Percentiles rank a stretch among this genome's conserved stretches.
phyloP scores from a whole-genome alignment of 2,329 filamentous ascomycete species.

The Claviceps sp. region DNA sequence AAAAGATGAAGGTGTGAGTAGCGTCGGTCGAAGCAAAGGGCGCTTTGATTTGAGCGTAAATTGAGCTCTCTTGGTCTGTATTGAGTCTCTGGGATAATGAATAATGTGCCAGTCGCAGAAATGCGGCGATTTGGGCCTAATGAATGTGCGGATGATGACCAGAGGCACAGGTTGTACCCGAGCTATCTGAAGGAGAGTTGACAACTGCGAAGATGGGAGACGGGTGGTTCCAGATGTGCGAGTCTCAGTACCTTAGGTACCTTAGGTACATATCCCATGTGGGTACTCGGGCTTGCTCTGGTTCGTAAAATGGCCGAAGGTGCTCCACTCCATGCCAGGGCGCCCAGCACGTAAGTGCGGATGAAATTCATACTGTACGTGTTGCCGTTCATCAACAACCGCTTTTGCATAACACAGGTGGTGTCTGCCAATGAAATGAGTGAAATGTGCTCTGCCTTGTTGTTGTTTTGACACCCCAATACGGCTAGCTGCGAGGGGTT shows the following conservation, averaged over 20 bases:
- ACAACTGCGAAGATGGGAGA: constrained; percentile 1
- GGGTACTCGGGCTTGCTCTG: constrained; percentile 6
- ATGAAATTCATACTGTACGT: background rate
- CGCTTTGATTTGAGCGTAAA: background rate
- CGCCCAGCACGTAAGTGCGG: background rate
- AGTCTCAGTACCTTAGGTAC: constrained; percentile 1
- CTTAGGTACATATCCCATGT: background rate
- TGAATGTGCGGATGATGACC: background rate
- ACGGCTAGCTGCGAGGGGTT: background rate
- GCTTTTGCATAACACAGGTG: background rate
- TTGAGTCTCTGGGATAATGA: background rate
- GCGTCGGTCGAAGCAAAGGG: background rate
- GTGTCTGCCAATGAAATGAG: background rate
- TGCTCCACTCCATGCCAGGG: constrained; percentile 4
- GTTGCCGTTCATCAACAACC: background rate
- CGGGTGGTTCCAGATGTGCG: constrained; percentile 2
- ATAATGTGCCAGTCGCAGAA: background rate
- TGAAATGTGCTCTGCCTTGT: background rate
- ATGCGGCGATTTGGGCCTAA: background rate
- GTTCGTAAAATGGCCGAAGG: constrained; percentile 7
- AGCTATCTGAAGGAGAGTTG: constrained; percentile 4
- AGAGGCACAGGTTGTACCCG: background rate
- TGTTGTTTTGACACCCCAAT: background rate
- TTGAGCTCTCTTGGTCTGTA: background rate
- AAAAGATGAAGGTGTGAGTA: background rate